A percentile compares a stretch with the other conserved stretches of the same genome.
Evolutionary conservation across 2,329 filamentous ascomycete genomes (phyloP).

Genomic region (Paracamarosporium sp.): DNA sequence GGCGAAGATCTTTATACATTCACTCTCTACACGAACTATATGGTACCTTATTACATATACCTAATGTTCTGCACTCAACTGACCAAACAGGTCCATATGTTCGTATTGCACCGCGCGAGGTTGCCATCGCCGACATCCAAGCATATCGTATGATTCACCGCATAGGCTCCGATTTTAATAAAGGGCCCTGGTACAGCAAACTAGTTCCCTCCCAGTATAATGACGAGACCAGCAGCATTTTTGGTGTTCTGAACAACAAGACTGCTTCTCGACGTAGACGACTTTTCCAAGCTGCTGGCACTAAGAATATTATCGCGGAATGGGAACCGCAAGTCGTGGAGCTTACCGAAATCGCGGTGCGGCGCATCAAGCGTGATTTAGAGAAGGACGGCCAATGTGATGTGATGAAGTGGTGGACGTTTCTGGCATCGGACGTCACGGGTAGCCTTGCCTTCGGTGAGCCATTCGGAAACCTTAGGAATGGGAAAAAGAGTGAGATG

Average conservation of each 20-base stretch:
- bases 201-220: constrained; percentile 15
- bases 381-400: constrained; percentile 37
- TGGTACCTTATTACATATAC: not conserved
- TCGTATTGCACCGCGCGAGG: constrained; percentile 38
- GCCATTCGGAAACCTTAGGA: constrained; percentile 47
- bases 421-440: constrained; percentile 49
- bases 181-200: constrained; percentile 33
- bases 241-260: constrained; percentile 45
- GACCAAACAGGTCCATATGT: constrained; percentile 30
- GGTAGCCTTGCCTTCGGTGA: constrained; percentile 48
- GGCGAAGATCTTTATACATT: not conserved
- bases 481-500: constrained; percentile 21
- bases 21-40: not conserved
- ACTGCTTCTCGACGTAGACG: constrained; percentile 45
- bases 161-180: constrained; percentile 37
- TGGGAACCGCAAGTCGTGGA: constrained; percentile 46
- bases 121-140: constrained; percentile 36
- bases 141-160: constrained; percentile 39
- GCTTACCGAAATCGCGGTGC: constrained; percentile 40
- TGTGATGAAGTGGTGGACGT: constrained; percentile 46
- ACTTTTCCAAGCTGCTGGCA: constrained; percentile 45
- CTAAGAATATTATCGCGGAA: constrained; percentile 37
- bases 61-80: not conserved
- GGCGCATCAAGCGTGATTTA: constrained; percentile 34
- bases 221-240: constrained; percentile 39